Conservation (phyloP, 1,284 basidiomycete genomes). For the Cerioporus squamosus region DNA sequence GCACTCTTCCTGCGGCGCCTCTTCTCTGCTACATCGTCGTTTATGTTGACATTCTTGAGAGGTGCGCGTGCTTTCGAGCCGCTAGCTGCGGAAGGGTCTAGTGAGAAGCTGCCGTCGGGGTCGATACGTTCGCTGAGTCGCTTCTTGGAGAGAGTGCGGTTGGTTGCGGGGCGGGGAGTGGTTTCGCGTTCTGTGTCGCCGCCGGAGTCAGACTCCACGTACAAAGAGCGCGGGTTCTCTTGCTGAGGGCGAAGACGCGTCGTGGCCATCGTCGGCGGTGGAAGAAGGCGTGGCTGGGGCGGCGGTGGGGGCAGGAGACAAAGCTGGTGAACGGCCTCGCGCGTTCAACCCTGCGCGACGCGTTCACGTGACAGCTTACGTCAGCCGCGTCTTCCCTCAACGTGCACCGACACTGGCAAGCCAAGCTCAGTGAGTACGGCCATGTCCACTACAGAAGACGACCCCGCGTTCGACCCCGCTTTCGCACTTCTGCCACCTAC, state of each 20-base stretch:
- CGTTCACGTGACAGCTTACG: constrained; percentile 28
- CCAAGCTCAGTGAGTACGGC: no score
- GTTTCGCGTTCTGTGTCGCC: constrained; percentile 35
- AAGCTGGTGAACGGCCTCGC: neutral
- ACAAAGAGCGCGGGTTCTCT: constrained; percentile 15
- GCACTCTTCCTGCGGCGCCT: constrained; percentile 74
- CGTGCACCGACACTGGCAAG: neutral
- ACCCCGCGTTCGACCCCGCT: constrained; percentile 28
- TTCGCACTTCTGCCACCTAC: constrained; percentile 26
- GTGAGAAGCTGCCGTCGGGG: constrained; percentile 53
- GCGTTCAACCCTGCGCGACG: constrained; percentile 5
- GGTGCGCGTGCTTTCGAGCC: constrained; percentile 41
- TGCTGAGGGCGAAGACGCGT: constrained; percentile 28
- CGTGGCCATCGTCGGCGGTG: constrained; percentile 27
- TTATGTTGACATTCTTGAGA: constrained; percentile 67
- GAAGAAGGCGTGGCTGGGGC: constrained; percentile 16
- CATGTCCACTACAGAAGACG: constrained; percentile 12
- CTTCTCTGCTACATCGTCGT: constrained; percentile 83
- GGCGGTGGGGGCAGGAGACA: neutral
- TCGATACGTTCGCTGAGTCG: constrained; percentile 62
- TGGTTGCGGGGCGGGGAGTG: constrained; percentile 24
- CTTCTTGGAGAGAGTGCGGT: constrained; percentile 46
- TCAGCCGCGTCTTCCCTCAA: no score
- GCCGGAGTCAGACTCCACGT: constrained; percentile 32
- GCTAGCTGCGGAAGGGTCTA: constrained; percentile 39